Evolutionary conservation across 192 early-diverging fungal genomes (phyloP).

Genomic region (Endogone sp.): DNA sequence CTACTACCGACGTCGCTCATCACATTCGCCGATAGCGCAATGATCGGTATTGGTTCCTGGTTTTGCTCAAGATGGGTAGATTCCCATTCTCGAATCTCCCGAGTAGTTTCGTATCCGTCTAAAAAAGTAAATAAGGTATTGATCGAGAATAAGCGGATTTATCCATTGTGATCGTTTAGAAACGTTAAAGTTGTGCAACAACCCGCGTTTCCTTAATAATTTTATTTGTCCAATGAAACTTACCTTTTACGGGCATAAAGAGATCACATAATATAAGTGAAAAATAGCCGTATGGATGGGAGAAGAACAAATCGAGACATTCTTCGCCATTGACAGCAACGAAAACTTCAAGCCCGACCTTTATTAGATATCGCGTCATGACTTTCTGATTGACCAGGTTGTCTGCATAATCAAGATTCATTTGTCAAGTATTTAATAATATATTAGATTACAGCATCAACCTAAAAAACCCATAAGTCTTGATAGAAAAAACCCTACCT

Average conservation of each 20-base stretch:
- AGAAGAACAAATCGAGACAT: constrained; percentile 40
- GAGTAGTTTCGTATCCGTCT: constrained; percentile 54
- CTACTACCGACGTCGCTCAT: constrained; percentile 48
- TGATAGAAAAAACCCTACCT: constrained; percentile 15
- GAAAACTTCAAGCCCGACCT: constrained; percentile 42
- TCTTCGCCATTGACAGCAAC: constrained; percentile 44
- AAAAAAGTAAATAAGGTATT: not conserved
- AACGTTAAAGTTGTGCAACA: not conserved
- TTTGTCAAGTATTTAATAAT: not conserved
- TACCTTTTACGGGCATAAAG: constrained; percentile 57
- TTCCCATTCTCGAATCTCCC: constrained; percentile 50
- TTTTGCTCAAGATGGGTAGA: constrained; percentile 17
- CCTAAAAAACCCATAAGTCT: not conserved
- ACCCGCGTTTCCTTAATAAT: too few species aligned
- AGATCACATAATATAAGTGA: constrained; percentile 51
- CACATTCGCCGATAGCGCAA: constrained; percentile 54
- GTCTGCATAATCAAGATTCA: constrained; percentile 25
- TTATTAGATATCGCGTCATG: constrained; percentile 37
- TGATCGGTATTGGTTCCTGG: constrained; percentile 43
- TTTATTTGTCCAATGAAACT: not conserved
- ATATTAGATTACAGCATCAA: not conserved
- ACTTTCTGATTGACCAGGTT: constrained; percentile 58
- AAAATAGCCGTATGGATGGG: constrained; percentile 37
- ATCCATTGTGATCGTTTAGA: too few species aligned
- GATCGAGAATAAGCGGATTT: not conserved